phyloP scores from a whole-genome alignment of 495 filamentous ascomycete genomes.

The Penicillium robsamsonii region DNA sequence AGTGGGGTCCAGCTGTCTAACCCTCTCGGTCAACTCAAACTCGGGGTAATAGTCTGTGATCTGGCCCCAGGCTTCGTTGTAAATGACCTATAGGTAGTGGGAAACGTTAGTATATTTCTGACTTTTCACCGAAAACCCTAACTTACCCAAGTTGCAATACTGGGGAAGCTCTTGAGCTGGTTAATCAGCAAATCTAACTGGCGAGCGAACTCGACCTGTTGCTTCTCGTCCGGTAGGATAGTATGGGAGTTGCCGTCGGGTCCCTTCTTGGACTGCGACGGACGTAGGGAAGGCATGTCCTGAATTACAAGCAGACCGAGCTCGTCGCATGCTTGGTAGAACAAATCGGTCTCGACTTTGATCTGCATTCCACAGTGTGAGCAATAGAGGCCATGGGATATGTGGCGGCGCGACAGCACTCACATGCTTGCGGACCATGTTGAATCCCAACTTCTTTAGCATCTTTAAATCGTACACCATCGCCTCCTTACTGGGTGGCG shows the following conservation, averaged over 20 bases:
- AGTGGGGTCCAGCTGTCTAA: slow-evolving; percentile 58
- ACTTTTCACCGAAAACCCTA: not conserved
- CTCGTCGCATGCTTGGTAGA: slow-evolving; percentile 63
- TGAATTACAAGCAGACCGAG: slow-evolving; percentile 63
- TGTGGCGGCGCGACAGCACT: slow-evolving; percentile 15
- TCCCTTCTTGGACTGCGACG: slow-evolving; percentile 15
- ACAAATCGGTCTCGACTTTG: slow-evolving; percentile 65
- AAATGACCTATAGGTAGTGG: slow-evolving; percentile 50
- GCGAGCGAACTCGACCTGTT: slow-evolving; percentile 60
- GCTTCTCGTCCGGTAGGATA: slow-evolving; percentile 40
- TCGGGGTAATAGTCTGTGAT: slow-evolving; percentile 49
- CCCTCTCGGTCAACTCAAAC: slow-evolving; percentile 49
- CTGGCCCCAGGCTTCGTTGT: slow-evolving; percentile 74
- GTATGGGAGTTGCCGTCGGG: slow-evolving; percentile 4
- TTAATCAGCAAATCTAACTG: slow-evolving; percentile 60
- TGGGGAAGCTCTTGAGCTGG: slow-evolving; percentile 61
- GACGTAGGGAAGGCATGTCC: slow-evolving; percentile 63
- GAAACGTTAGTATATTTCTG: not conserved
- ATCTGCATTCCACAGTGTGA: slow-evolving; percentile 41
- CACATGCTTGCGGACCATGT: slow-evolving; percentile 67
- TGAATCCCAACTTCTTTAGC: slow-evolving; percentile 62
- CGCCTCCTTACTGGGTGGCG: slow-evolving; percentile 58
- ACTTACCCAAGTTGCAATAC: slow-evolving; percentile 53
- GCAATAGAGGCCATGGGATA: not conserved
- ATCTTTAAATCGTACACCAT: slow-evolving; percentile 63